Conservation (phyloP, 2,329 filamentous ascomycete species). For the Fusarium hainanense region DNA sequence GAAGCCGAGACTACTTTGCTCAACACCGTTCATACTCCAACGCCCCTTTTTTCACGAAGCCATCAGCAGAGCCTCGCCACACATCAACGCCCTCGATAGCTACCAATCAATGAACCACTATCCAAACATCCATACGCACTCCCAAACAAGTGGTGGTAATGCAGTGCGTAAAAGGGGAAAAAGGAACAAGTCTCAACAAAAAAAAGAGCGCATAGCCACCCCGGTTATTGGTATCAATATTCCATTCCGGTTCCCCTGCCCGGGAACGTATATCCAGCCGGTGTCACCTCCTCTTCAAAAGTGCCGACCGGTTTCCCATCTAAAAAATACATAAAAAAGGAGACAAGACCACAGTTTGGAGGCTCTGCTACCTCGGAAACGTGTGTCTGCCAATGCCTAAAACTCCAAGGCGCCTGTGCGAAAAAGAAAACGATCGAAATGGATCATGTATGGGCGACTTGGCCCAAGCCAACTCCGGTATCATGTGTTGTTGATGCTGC, state of each 20-base stretch:
- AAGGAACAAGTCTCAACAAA: slow-evolving; percentile 11
- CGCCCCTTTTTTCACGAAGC: slow-evolving; percentile 7
- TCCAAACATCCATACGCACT: slow-evolving; percentile 6
- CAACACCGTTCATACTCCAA: slow-evolving; percentile 10
- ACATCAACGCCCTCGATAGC: slow-evolving; percentile 18
- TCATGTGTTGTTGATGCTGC: slow-evolving; percentile 34
- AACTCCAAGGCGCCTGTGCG: slow-evolving; percentile 46
- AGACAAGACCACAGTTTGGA: slow-evolving; percentile 12
- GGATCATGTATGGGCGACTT: slow-evolving; percentile 37
- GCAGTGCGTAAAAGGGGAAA: slow-evolving; percentile 1
- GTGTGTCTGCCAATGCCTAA: slow-evolving; percentile 35
- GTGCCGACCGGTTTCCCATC: slow-evolving; percentile 26
- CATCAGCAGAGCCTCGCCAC: slow-evolving; percentile 2
- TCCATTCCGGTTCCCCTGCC: slow-evolving; percentile 24
- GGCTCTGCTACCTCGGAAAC: slow-evolving; percentile 24
- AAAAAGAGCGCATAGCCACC: slow-evolving; percentile 38
- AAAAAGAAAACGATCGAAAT: slow-evolving; percentile 41
- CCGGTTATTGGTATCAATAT: slow-evolving; percentile 45
- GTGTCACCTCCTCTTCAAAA: slow-evolving; percentile 15
- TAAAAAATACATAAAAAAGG: slow-evolving; percentile 33
- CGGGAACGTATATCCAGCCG: slow-evolving; percentile 32
- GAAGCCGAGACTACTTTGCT: slow-evolving; percentile 17
- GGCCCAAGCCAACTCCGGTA: slow-evolving; percentile 40
- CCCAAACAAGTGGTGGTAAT: background rate
- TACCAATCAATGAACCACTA: slow-evolving; percentile 13